Evolutionary conservation across 768 basidiomycete species (phyloP), one percentile per base, ranked within the genome.

Genomic region (Guyanaporus albipodus): DNA sequence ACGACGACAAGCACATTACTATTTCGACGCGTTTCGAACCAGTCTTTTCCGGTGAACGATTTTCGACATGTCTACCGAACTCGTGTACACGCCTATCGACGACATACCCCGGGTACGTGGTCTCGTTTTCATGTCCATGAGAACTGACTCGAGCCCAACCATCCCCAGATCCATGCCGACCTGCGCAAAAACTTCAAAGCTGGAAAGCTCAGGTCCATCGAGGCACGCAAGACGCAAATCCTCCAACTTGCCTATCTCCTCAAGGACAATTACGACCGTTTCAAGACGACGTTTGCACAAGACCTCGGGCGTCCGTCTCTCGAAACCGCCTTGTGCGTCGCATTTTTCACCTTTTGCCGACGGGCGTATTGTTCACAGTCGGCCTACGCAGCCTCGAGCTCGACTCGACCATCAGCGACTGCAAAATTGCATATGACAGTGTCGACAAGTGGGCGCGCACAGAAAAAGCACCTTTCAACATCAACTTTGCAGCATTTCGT

Each of bases 401-500:
- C 40, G 63, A 68, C 33, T 57, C 74, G 6, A 70, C 73, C 14
- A 69, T 85, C n/a, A 53, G 59, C 15, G 89, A 80, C 78, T 57
- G 68, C 70, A 54, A 71, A 74, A 57, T 65, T 0, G 78, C 82
- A 12, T 79, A 83, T 55, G 69, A 78, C 32, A 76, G 76, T 46
- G 76, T 94, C 37, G 83, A 80, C 28, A 82, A 78, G 55, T 93
- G 91, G 91, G 70, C 83, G 0, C 82, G 80, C 57, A 73, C 85
- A 0, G 76, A 83, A 45, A 75, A 67, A 24, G 74, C 80, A 3
- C 57, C 75, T 0, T 85, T 85, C 56, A 73, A 64, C 23, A 14
- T 85, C 41, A 80, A 74, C 55, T 86, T 73, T 57, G 70, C 68
- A 7, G 67, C 79, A 0, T 78, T 87, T 74, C 70, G 73, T 8